phyloP scores from a whole-genome alignment of 495 filamentous ascomycete species.

The Bacidia gigantensis region DNA sequence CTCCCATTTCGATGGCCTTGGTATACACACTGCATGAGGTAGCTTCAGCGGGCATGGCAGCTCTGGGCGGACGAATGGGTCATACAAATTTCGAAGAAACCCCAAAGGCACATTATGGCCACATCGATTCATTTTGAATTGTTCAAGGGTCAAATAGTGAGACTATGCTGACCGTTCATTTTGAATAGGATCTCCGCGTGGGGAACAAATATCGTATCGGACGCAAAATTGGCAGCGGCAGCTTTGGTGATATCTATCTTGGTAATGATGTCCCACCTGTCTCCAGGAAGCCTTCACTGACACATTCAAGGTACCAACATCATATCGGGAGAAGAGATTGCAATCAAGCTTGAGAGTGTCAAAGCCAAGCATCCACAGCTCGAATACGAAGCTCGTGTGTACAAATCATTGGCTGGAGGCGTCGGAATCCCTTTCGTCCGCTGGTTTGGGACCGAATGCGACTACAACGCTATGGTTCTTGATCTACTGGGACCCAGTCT shows the following conservation, averaged over 20 bases:
- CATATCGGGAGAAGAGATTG: conserved; percentile 98
- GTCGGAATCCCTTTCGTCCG: conserved; percentile 98
- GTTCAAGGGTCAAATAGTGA: background rate
- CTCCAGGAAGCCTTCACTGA: conserved; percentile 11
- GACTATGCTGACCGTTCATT: conserved; percentile 22
- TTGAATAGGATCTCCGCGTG: conserved; percentile 81
- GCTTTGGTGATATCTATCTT: conserved; percentile 98
- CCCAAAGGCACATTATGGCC: conserved; percentile 5
- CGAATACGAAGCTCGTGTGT: conserved; percentile 98
- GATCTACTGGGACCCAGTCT: conserved; percentile 93
- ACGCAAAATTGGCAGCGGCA: conserved; percentile 96
- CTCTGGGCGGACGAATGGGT: conserved; percentile 4
- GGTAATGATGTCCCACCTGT: conserved; percentile 35
- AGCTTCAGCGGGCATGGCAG: conserved; percentile 2
- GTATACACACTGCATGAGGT: conserved; percentile 7
- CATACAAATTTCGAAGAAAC: background rate
- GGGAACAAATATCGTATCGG: conserved; percentile 99
- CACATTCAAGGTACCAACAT: conserved; percentile 85
- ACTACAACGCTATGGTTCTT: conserved; percentile 99
- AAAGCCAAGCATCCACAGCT: conserved; percentile 99
- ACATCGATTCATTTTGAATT: background rate
- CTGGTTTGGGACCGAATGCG: conserved; percentile 99
- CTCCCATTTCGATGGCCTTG: background rate
- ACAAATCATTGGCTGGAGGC: conserved; percentile 97
- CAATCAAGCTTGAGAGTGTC: conserved; percentile 98